A percentile compares a stretch with the other conserved stretches of the same genome.
phyloP scores from a whole-genome alignment of 2,329 filamentous ascomycete genomes.

The Pseudogymnoascus sp. region DNA sequence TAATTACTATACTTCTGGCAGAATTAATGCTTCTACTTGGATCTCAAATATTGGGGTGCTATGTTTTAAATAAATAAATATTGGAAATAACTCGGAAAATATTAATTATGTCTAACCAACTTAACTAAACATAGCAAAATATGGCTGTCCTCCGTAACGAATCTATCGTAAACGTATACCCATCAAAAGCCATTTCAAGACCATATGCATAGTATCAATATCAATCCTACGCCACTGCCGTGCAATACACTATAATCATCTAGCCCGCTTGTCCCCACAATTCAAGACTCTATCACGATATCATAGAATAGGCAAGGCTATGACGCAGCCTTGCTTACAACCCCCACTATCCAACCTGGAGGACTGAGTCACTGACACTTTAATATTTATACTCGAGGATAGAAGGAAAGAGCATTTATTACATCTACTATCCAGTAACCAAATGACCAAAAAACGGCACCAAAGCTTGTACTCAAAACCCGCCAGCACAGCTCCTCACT shows the following conservation, averaged over 20 bases:
- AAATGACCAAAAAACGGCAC: conserved; percentile 57
- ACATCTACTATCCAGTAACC: neutral
- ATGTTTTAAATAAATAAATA: neutral
- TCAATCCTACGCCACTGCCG: neutral
- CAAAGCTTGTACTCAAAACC: conserved; percentile 49
- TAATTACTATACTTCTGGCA: too few species aligned
- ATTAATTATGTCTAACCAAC: neutral
- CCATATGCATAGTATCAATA: neutral
- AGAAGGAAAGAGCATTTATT: neutral
- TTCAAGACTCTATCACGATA: conserved; percentile 2
- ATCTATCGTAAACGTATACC: neutral
- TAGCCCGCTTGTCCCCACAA: conserved; percentile 1
- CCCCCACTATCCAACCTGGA: neutral
- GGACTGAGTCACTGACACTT: neutral
- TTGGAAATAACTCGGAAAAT: neutral
- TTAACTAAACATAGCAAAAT: neutral
- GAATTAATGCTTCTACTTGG: too few species aligned
- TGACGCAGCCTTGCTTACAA: conserved; percentile 8
- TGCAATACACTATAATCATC: neutral
- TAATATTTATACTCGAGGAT: neutral
- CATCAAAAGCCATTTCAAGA: neutral
- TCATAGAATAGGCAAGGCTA: conserved; percentile 1
- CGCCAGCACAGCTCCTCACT: conserved; percentile 44
- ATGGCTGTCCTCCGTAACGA: neutral
- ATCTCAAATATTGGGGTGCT: too few species aligned